Evolutionary conservation across 768 basidiomycete species (phyloP), one percentile per base, ranked within the genome.

Genomic region (Suillus alpinus): DNA sequence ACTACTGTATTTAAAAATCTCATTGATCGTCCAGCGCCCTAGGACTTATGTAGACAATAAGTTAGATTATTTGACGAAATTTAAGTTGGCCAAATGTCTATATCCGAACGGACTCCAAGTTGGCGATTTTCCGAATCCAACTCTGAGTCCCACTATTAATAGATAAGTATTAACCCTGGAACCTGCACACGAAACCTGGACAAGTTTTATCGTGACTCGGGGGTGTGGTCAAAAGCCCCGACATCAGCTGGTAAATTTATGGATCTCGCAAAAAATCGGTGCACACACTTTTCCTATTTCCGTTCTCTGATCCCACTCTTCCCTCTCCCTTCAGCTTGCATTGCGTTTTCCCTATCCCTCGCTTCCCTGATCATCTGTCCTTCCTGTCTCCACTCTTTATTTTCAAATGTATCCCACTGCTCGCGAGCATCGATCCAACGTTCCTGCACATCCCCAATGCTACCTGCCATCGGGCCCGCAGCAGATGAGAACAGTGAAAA

Each of bases 381-480:
- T 69, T 94, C 90, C 60, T 78, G 81, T 65, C 86, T 77, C 94
- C 93, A 95, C 66, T 88, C 82, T 66, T 71, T 80, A 68, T 77
- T 86, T 75, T 98, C 93, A 67, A 79, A 88, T 47, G 87, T 88
- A 72, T 97, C 95, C 75, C 86, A 97, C 49, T 82, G 83, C 31
- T 92, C 91, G 63, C 81, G 83, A 6, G 86, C 84, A 66, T 97
- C 94, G n/a, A 96, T 73, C 95, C 95, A 98, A 46, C 95, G 78
- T 71, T 98, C 95, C 72, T 98, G 95, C 6, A 95, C 85, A 67
- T 95, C 93, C 23, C 84, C 76, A 13, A 92, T 80, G 64, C 80
- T 79, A 36, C 81, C 83, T 56, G 76, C 74, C 60, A 86, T 69
- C 1, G 79, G 71, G 0, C 86, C 86, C 16, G 81, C 80, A 3